A percentile compares a stretch with the other conserved stretches of the same genome.
Evolutionary conservation across 805 yeast species (phyloP).

Genomic region (Wickerhamomyces ciferrii): DNA sequence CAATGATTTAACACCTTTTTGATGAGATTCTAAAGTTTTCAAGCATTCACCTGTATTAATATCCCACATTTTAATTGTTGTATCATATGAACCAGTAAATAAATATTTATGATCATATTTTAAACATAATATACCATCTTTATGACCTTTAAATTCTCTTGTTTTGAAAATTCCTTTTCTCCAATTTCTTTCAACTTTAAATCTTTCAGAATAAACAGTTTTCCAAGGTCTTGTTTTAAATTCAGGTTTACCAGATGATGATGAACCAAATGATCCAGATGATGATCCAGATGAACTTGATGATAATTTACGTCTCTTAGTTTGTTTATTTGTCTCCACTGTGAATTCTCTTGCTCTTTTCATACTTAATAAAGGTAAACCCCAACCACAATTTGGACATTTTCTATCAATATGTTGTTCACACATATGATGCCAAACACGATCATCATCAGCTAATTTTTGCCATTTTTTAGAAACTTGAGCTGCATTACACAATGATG

Average conservation of each 20-base stretch:
- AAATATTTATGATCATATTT: constrained; percentile 77
- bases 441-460: constrained; percentile 86
- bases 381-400: constrained; percentile 99
- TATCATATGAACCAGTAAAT: constrained; percentile 91
- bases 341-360: constrained; percentile 55
- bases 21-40: constrained; percentile 82
- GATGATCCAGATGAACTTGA: constrained; percentile 6
- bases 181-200: constrained; percentile 92
- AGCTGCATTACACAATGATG: constrained; percentile 89
- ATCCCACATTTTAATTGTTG: constrained; percentile 92
- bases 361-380: constrained; percentile 90
- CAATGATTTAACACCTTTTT: constrained; percentile 78
- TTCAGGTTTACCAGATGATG: background rate
- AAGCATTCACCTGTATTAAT: constrained; percentile 71
- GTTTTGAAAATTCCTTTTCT: constrained; percentile 69
- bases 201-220: constrained; percentile 87
- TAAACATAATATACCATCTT: constrained; percentile 83
- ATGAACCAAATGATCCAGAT: background rate
- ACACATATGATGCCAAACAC: constrained; percentile 98
- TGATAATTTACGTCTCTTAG: constrained; percentile 22
- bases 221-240: constrained; percentile 84
- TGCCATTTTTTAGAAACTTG: constrained; percentile 90
- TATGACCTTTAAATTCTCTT: constrained; percentile 71
- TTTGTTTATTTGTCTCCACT: constrained; percentile 18
- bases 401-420: constrained; percentile 97